phyloP scores from a whole-genome alignment of 176 grass and related monocot genomes.

The Carex pumila region DNA sequence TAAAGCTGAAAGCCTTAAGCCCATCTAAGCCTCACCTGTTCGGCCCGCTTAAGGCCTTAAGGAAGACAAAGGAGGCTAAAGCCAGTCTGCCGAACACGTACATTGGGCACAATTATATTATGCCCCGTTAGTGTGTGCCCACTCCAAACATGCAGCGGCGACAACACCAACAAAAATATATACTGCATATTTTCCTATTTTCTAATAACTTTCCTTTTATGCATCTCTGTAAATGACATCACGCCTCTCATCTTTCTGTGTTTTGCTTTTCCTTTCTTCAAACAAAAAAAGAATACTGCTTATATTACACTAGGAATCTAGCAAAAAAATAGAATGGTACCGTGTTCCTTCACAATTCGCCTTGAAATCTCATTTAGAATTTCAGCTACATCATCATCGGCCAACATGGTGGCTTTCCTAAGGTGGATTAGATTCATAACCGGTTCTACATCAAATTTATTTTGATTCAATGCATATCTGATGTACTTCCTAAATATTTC shows the following conservation, averaged over 20 bases:
- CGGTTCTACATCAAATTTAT: constrained; percentile 59
- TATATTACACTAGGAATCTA: constrained; percentile 9
- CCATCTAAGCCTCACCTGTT: too few species aligned
- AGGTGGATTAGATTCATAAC: constrained; percentile 85
- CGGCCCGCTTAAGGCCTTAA: too few species aligned
- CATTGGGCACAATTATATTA: background rate
- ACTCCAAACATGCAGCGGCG: background rate
- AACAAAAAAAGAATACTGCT: background rate
- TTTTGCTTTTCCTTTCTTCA: background rate
- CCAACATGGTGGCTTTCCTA: constrained; percentile 70
- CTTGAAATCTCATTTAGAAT: constrained; percentile 88
- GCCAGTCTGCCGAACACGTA: too few species aligned
- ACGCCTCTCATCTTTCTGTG: background rate
- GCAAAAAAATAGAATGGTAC: constrained; percentile 16
- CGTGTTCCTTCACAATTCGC: constrained; percentile 84
- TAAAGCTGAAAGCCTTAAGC: too few species aligned
- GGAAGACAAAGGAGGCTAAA: too few species aligned
- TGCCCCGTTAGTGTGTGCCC: background rate
- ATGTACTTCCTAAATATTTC: constrained; percentile 93
- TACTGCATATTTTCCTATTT: background rate
- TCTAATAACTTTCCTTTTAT: background rate
- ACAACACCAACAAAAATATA: background rate
- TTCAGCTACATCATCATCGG: constrained; percentile 78
- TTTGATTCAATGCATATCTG: constrained; percentile 87
- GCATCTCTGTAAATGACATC: background rate